phyloP scores from a whole-genome alignment of 225 moss, liverwort and hornwort species.

The Lunularia cruciata region DNA sequence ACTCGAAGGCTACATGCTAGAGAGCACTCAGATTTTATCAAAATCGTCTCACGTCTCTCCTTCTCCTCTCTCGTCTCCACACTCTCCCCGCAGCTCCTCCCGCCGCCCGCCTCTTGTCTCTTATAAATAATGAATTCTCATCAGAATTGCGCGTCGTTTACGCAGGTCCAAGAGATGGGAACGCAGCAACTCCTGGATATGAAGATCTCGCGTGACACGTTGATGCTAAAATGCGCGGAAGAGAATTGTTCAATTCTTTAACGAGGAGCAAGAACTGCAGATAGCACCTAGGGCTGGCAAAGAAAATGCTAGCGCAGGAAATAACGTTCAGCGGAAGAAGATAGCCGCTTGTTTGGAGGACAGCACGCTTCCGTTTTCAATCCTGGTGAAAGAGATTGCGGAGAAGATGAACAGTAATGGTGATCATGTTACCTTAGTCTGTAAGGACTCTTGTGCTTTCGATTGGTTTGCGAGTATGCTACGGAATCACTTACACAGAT shows the following conservation, averaged over 20 bases:
- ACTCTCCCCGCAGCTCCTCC: too few species aligned
- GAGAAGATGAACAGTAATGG: constrained; percentile 28
- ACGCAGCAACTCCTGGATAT: background rate
- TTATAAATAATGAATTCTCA: too few species aligned
- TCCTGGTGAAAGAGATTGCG: constrained; percentile 30
- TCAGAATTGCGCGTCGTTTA: too few species aligned
- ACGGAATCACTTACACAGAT: constrained; percentile 38
- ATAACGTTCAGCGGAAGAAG: constrained; percentile 23
- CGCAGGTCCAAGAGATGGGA: constrained; percentile 5
- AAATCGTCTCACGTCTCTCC: too few species aligned
- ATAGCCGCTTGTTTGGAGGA: constrained; percentile 36
- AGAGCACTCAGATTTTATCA: too few species aligned
- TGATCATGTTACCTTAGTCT: constrained; percentile 34
- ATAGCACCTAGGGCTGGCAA: background rate
- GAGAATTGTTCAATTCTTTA: constrained; percentile 35
- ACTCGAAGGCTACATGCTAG: too few species aligned
- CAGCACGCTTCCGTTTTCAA: constrained; percentile 37
- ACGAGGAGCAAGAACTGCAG: constrained; percentile 28
- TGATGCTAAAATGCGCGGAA: constrained; percentile 8
- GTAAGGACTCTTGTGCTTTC: constrained; percentile 36
- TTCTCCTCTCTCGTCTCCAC: too few species aligned
- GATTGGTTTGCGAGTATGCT: constrained; percentile 40
- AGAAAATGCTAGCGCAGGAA: background rate
- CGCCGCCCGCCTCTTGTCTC: too few species aligned
- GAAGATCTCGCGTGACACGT: background rate